Evolutionary conservation across 352 stramenopile species (phyloP).

Genomic region (Globisporangium radiosum): DNA sequence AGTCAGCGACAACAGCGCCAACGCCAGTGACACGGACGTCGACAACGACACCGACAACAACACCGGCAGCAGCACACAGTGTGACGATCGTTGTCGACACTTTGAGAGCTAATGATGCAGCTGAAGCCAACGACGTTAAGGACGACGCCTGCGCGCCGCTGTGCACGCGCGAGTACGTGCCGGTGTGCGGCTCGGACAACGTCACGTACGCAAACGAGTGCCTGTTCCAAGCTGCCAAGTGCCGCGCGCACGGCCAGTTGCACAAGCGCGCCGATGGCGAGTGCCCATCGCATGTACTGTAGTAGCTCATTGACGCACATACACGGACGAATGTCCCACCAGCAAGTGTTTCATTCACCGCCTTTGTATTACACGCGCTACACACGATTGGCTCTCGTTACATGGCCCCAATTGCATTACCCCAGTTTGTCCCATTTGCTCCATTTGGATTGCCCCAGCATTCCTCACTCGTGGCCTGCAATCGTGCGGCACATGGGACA

Average conservation of each 20-base stretch:
- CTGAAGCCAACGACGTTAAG: not conserved
- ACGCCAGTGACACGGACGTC: not conserved
- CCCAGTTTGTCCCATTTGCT: too few species aligned
- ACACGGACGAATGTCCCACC: too few species aligned
- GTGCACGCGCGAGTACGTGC: conserved; percentile 24
- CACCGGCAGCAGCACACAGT: too few species aligned
- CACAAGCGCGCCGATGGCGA: conserved; percentile 2
- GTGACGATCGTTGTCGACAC: not conserved
- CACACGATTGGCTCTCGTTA: too few species aligned
- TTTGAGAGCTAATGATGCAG: not conserved
- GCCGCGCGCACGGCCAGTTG: conserved; percentile 11
- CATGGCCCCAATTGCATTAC: too few species aligned
- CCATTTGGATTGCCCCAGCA: too few species aligned
- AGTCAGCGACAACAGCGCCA: not conserved
- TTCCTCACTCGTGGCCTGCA: conserved; percentile 36
- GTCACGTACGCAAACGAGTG: conserved; percentile 24
- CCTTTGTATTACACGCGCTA: too few species aligned
- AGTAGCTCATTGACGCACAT: not conserved
- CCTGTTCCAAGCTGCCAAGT: conserved; percentile 16
- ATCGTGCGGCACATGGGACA: conserved; percentile 86
- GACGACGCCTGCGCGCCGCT: conserved; percentile 11
- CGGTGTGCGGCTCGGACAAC: conserved; percentile 27
- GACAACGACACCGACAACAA: not conserved
- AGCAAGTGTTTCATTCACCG: too few species aligned
- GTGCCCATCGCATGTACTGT: not conserved